Evolutionary conservation across 1,284 basidiomycete species (phyloP), one percentile per base, ranked within the genome.

Genomic region (Malassezia caprae): DNA sequence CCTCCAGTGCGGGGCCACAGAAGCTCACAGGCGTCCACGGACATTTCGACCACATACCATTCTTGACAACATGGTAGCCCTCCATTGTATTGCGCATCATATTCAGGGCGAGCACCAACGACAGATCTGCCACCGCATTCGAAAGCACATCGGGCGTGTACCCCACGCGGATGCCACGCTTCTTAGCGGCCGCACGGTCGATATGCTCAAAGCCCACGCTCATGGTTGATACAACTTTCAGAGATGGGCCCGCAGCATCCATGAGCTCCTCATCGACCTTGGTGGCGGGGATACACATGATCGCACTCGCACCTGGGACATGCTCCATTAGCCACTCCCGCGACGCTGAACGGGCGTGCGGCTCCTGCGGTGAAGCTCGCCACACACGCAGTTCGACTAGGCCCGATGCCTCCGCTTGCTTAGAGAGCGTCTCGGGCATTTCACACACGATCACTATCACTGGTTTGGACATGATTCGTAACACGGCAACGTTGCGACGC

Each of bases 121-220:
- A 82, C 10, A 88, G 75, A 73, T 96, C 91, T 10, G 91, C 90
- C 82, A 89, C 88, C 56, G 90, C 87, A 66, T 87, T 85, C 11
- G 86, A 90, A 19, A 94, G 80, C 3, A 94, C 85, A 54, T 88
- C 85, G 0, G 90, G 90, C 0, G 90, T 96, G 75, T 90, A 89
- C 4, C 93, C 93, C 11, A 96, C 76, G 45, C 81, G 82, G 58
- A 96, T 80, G 1, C 80, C 79, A 15, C 83, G 80, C 61, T 79
- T 76, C n/a, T 82, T 80, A n/a, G 85, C 76, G 15, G 81, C 81
- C 8, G 77, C 69, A 0, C 87, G 76, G 59, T 86, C 82, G 46
- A 90, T 81, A 67, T 96, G 93, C 62, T 96, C 91, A 56, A 61
- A 69, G 6, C 75, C 72, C 0, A 76, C 77, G 19, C 75, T 78